phyloP scores from a whole-genome alignment of 108 stramenopile species.

The Pelagomonas calceolata region DNA sequence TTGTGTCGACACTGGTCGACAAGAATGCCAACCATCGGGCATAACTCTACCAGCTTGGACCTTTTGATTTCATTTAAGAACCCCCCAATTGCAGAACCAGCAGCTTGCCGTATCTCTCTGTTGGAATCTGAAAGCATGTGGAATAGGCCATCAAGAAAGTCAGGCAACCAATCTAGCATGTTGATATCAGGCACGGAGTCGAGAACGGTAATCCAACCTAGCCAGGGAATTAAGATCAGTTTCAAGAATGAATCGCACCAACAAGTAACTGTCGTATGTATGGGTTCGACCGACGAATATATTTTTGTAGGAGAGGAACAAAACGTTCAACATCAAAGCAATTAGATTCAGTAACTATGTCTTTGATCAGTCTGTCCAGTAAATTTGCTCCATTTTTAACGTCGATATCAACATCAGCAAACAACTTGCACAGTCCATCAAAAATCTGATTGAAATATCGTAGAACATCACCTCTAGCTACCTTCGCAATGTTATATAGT shows the following conservation, averaged over 20 bases:
- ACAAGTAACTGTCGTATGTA: conserved; percentile 92
- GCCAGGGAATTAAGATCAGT: background rate
- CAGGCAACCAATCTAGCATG: conserved; percentile 88
- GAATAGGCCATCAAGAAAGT: conserved; percentile 90
- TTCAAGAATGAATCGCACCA: conserved; percentile 8
- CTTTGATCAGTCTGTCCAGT: conserved; percentile 83
- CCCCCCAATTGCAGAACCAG: conserved; percentile 66
- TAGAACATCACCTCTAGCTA: conserved; percentile 68
- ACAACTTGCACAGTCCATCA: conserved; percentile 86
- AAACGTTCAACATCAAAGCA: conserved; percentile 87
- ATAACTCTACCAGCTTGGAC: conserved; percentile 73
- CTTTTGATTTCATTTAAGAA: conserved; percentile 79
- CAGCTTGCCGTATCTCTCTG: conserved; percentile 81
- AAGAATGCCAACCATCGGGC: conserved; percentile 87
- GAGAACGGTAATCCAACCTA: conserved; percentile 87
- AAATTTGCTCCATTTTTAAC: conserved; percentile 95
- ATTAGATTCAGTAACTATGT: conserved; percentile 88
- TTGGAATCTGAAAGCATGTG: conserved; percentile 95
- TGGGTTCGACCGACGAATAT: conserved; percentile 84
- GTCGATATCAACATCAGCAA: conserved; percentile 91
- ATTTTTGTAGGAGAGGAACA: conserved; percentile 85
- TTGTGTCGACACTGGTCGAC: conserved; percentile 83
- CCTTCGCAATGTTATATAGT: conserved; percentile 96
- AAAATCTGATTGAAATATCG: conserved; percentile 85
- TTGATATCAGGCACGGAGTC: conserved; percentile 87